phyloP scores from a whole-genome alignment of 306 rosid species.

The Prosopis cineraria region DNA sequence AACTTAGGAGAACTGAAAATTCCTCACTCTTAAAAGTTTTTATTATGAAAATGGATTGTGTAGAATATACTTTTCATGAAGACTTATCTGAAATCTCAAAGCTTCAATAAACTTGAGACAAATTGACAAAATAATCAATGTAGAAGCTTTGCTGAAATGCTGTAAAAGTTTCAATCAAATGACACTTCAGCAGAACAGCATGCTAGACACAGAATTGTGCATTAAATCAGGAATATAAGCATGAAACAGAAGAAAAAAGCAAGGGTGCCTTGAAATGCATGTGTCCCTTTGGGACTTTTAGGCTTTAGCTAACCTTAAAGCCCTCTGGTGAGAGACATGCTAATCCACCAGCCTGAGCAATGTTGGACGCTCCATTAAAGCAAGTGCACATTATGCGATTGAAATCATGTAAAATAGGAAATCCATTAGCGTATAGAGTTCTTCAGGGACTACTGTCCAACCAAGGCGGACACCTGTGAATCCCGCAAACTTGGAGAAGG shows the following conservation, averaged over 20 bases:
- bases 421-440: constrained; percentile 70
- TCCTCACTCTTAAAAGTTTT: too few species aligned
- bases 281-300: constrained; percentile 6
- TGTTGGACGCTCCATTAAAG: constrained; percentile 87
- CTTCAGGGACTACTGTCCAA: constrained; percentile 88
- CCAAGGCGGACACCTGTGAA: constrained; percentile 93
- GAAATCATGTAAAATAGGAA: constrained; percentile 72
- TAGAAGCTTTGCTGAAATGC: background rate
- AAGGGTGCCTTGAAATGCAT: background rate
- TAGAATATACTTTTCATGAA: background rate
- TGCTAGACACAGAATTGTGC: constrained; percentile 16
- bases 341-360: constrained; percentile 87
- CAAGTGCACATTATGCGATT: constrained; percentile 84
- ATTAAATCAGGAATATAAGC: constrained; percentile 4
- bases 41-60: background rate
- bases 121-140: too few species aligned
- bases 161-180: background rate
- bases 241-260: background rate
- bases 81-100: background rate
- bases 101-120: background rate
- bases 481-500: constrained; percentile 91
- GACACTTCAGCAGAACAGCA: background rate
- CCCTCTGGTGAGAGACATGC: constrained; percentile 83
- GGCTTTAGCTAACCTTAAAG: constrained; percentile 53
- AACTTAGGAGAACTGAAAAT: too few species aligned